Base-by-base conservation (phyloP, 371 early-diverging fungal species). In the Blakeslea trispora region DNA sequence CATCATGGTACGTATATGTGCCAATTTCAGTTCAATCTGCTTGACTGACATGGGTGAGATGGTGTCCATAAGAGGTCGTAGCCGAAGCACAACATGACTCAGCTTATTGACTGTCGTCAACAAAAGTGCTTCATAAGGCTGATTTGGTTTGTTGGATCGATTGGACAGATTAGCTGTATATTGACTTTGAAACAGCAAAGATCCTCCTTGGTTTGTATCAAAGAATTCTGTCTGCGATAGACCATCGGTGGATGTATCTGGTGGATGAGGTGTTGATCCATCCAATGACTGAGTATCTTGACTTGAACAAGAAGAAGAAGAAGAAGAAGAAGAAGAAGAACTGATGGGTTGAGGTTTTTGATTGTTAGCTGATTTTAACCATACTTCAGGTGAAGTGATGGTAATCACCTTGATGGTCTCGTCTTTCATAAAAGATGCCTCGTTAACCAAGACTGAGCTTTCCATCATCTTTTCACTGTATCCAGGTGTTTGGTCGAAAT, bases 401-500 rank as follows among this genome's bases (percentile, higher is more conserved):
- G 72, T 67, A 23, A 79, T 66, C 15, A 72, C 69, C 18, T 79
- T 79, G 39, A 75, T 73, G 0, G 71, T 70, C 51, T 76, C 74
- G 42, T 72, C 71, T 28, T 28, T 28, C 28, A 28, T 28, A 28
- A 3, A 28, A 28, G 28, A 28, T 28, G 66, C 51, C 9, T 49
- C 50, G 15, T 69, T 64, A 8, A 74, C 69, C 17, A 72, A 42
- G 14, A 82, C 55, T 13, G 76, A 84, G 3, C 81, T 77, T 15
- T 79, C 68, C 35, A 66, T 68, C 47, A 67, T 44, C 13, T 41
- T 5, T 8, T 43, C 21, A 34, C 63, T 72, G 55, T 81, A 76
- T 35, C 78, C 84, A 3, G 81, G 84, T 11, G 86, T 81, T 45
- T 86, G 85, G 57, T 88, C 89, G 37, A 70, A 71, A 56, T 84